These are phyloP conservation scores for Lolium rigidum DNA, from an alignment of 176 grass and related monocot species.

Conservation along the genomic window DNA sequence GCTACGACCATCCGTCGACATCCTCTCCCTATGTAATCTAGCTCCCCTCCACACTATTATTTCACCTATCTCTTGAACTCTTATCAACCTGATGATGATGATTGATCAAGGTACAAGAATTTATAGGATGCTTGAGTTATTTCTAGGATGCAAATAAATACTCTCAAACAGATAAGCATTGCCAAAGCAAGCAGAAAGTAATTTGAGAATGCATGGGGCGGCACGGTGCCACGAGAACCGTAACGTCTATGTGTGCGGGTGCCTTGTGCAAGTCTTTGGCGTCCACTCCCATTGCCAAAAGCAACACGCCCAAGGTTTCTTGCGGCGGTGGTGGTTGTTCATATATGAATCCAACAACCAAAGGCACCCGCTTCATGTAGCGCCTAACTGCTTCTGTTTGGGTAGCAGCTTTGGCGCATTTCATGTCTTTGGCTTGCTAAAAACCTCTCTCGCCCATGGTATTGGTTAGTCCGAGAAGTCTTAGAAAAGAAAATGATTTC, in stretches of 20 bases:
- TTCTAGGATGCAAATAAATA: slow-evolving; percentile 14
- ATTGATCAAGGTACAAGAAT: neutral
- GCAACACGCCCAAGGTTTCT: neutral
- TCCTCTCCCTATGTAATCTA: neutral
- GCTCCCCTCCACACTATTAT: neutral
- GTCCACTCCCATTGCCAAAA: neutral
- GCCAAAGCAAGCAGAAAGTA: slow-evolving; percentile 5
- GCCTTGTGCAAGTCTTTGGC: neutral
- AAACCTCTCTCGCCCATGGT: neutral
- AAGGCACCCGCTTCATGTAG: neutral
- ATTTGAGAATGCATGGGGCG: slow-evolving; percentile 1
- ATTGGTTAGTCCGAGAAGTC: neutral
- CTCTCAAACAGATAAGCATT: neutral
- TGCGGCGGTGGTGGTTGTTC: neutral
- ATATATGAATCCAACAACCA: slow-evolving; percentile 17
- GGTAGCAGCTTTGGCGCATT: neutral
- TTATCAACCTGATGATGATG: neutral
- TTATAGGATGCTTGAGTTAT: neutral
- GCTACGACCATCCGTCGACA: neutral
- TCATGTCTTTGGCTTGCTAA: neutral
- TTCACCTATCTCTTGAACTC: neutral
- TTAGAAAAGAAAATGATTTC: neutral
- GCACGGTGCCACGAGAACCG: neutral
- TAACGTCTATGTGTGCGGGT: neutral
- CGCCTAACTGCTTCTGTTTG: neutral